phyloP scores from a whole-genome alignment of 2,329 filamentous ascomycete species.

The Pseudonectria foliicola region DNA sequence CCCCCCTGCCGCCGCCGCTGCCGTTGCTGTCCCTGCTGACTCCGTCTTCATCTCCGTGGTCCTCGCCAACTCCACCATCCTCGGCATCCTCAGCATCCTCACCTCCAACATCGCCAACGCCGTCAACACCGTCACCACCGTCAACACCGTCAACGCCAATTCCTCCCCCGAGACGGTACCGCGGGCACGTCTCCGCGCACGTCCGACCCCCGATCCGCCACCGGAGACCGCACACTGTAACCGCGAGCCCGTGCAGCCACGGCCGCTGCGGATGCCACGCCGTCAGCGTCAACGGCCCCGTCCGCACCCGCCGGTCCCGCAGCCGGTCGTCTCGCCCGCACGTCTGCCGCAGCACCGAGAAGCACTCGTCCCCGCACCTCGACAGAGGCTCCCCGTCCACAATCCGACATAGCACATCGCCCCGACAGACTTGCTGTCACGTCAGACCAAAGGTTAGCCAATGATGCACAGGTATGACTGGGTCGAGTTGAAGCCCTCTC shows the following conservation, averaged over 20 bases:
- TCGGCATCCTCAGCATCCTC: no score
- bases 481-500: no score
- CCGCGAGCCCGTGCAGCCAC: constrained; percentile 20
- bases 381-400: constrained; percentile 26
- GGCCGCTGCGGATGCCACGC: constrained; percentile 23
- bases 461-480: no score
- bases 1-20: no score
- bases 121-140: no score
- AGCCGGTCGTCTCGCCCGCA: constrained; percentile 3
- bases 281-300: constrained; percentile 19
- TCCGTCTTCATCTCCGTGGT: no score
- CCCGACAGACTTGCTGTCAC: constrained; percentile 24
- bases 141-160: no score
- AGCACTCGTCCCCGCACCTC: constrained; percentile 28
- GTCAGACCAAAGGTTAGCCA: no score
- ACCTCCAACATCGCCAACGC: no score
- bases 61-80: no score
- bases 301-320: neutral
- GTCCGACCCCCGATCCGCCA: constrained; percentile 22
- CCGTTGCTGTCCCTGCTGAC: no score
- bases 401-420: constrained; percentile 26
- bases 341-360: constrained; percentile 24
- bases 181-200: constrained; percentile 16
- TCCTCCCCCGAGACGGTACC: no score
- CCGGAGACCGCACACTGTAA: constrained; percentile 21